Evolutionary conservation across 805 yeast species (phyloP), one percentile per base, ranked within the genome.

Genomic region (Barnettozyma sucrosica): DNA sequence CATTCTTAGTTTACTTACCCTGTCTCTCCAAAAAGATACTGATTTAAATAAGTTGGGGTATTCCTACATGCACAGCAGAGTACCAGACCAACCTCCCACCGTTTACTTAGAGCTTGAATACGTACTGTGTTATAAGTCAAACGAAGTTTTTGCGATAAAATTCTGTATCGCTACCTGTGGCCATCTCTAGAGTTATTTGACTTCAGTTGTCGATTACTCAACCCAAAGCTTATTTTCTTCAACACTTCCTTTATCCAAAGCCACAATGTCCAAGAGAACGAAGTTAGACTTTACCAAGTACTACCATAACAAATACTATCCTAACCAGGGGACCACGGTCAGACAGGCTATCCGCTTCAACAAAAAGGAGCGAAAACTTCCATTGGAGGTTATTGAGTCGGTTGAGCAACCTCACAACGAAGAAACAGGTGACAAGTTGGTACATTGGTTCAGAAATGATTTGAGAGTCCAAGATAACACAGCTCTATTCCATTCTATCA

Each of bases 391-490:
- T 3, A 19, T 56, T 24, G 41, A 51, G 16, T 11, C 45, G 13
- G 18, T 16, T 1, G 44, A 44, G 38, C 41, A 44, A 9, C 40
- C 44, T 23, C 13, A 10, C 5, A 40, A 46, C 7, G 16, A 41
- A 6, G 24, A 24, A 23, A 9, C 30, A 2, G 42, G 48, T 10
- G 49, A 51, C 25, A 43, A 52, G 18, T 46, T 71, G 13, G 68
- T 73, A 18, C 79, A 75, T 55, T 68, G 79, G 69, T 75, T 77
- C 45, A 57, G 72, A 16, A 65, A 69, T 33, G 83, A 78, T 51
- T 58, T 77, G 24, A 61, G 82, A 40, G 46, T 68, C 7, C 59
- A 55, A 9, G 79, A 77, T 54, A 77, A 77, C 53, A 61, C 59
- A 1, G 75, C 71, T 0, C 61, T 77, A 36, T 57, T 51, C 13